Base-by-base conservation (phyloP, 169 alveolate species). In the Cryptosporidium xiaoi region DNA sequence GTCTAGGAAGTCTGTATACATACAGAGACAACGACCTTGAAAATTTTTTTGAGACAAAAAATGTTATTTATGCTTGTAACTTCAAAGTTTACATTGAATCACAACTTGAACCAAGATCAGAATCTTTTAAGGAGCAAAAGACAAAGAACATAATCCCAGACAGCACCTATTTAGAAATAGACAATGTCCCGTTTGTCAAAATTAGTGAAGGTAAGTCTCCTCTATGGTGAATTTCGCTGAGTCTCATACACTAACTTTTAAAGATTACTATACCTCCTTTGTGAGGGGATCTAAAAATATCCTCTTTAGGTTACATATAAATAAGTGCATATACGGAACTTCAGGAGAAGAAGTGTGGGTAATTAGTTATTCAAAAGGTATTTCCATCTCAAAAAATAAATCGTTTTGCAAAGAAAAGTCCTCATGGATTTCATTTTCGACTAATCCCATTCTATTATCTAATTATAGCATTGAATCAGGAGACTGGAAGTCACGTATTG, bases 1-100 rank as follows among this genome's bases (percentile, higher is more conserved):
- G 83, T 51, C 51, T 69, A 16, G 83, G 83, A 16, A 69, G 83
- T 46, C 44, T 69, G 31, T 69, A 29, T 29, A 69, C 83, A 8
- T 69, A 51, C 58, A 69, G 56, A 1, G 56, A 40, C 15, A 51
- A 33, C 13, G 65, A 56, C 27, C 27, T 53, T 12, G 51, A 13
- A 10, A 34, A n/a, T 2, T 69, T 69, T 53, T 69, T 69, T 55
- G 67, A 53, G 20, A 36, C 51, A 31, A 48, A 53, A 13, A 62
- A 62, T 0, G 56, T 44, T 15, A 24, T 55, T 29, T 69, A 53
- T 31, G 51, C 50, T 34, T 69, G 83, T n/a, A 62, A 46, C 20
- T 69, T 69, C 8, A 69, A 20, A 7, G 36, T 33, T n/a, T 53
- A 69, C 27, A 34, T 8, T 40, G 48, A 8, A 40, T 40, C 48